Evolutionary conservation across 805 yeast species (phyloP), one percentile per base, ranked within the genome.

Genomic region (Candida pseudofarinosa): DNA sequence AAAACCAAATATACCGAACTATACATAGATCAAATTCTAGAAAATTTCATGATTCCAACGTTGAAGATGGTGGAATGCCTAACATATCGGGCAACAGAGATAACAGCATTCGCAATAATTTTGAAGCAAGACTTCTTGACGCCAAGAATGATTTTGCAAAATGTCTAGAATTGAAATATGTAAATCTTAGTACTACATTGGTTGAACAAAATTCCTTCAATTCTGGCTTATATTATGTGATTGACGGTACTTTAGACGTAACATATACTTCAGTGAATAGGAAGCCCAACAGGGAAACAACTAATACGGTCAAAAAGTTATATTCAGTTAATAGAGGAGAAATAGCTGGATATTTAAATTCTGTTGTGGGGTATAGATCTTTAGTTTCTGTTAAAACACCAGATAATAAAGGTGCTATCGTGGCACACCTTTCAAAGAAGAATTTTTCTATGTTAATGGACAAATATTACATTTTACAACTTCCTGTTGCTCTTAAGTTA

Each of bases 261-360:
- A 66, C 71, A 4, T 74, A 74, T 50, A 56, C 23, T 13, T 35
- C 38, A 26, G 44, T 31, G 18, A 32, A 35, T 17, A 37, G 23
- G 23, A 30, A 37, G 14, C 13, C 39, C 19, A 40, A 40, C 12
- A 33, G 28, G 20, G 12, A 39, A 3, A 12, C 28, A 13, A 28
- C 45, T 7, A 42, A 36, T 4, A 16, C 4, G 13, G 14, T 32
- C 15, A 73, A 70, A 32, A 60, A 62, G 20, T 51, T 87, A 1
- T 83, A 81, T 51, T 74, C 80, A 0, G 81, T 88, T 1, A 65
- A 73, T 13, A 71, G 83, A 1, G 97, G 97, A 4, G 93, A 93
- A 3, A 60, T 91, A 13, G 95, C 91, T 0, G 98, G 98, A 0
- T 91, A 87, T 56, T 60, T 91, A 37, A 88, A 95, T 3, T 77